Base-by-base conservation (phyloP, 2,329 filamentous ascomycete species). In the Elsinoe fawcettii region DNA sequence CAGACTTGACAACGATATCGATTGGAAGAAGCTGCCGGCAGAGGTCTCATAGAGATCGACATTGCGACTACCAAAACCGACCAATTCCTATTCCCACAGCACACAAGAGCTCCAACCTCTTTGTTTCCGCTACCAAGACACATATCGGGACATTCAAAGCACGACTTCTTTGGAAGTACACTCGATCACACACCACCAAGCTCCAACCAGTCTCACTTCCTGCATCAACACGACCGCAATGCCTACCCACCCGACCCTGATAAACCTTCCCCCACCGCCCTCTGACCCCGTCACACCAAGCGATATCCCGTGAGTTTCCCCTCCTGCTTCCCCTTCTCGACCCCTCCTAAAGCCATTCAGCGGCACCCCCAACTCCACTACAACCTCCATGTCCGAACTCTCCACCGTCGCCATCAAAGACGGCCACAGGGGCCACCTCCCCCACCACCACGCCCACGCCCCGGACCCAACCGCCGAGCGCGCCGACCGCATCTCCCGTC, bases 371-470 rank as follows among this genome's bases (percentile, higher is more conserved):
- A 96, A 93, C 63, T 95, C 90, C 63, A 87, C 88, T 39, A 95
- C 89, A 2, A 96, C 91, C 11, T 95, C 90, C 54, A 85, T 97
- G 66, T 96, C 90, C 23, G 86, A 90, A 39, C 81, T 97, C 49
- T 95, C 90, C 14, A 96, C 92, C 16, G 93, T 90, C 11, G 92
- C 92, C 54, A 96, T 96, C 78, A 96, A 96, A 73, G 92, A 97
- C 69, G 92, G 92, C 65, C 90, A 96, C 68, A 88, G 90, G 60
- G 92, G 92, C 62, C 84, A 90, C 68, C 79, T 86, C 25, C 82
- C 84, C 25, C 80, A 84, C 57, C 79, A 81, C 59, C 71, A 72
- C 58, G 77, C 80, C 75, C 80, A 63, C 72, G 54, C 58, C 5
- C 58, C 56, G 27, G 34, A 58, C 25, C 77, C 76, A n/a, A 70